These are phyloP conservation scores for Casuarina glauca DNA, from an alignment of 306 rosid genomes.

Conservation along the genomic window DNA sequence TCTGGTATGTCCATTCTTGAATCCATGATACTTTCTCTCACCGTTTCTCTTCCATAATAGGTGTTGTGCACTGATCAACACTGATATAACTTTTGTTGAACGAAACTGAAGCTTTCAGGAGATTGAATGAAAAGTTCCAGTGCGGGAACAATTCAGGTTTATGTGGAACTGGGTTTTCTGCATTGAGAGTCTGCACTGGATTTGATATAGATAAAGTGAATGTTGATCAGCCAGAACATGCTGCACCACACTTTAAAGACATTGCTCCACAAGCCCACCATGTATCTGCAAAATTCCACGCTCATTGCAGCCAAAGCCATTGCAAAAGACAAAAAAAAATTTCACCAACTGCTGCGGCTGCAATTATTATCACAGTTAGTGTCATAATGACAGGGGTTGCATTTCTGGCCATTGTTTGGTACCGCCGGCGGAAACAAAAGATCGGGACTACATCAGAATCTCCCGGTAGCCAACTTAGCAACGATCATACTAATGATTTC, in stretches of 20 bases:
- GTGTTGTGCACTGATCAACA: conserved; percentile 13
- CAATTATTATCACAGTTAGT: conserved; percentile 39
- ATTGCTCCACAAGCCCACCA: conserved; percentile 44
- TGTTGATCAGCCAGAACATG: conserved; percentile 30
- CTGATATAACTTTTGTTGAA: conserved; percentile 29
- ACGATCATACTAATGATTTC: conserved; percentile 61
- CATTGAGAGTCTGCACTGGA: conserved; percentile 54
- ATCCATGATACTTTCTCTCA: neutral
- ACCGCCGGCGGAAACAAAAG: conserved; percentile 73
- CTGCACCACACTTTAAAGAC: conserved; percentile 21
- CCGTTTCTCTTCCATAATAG: neutral
- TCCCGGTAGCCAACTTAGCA: conserved; percentile 63
- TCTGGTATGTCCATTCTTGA: conserved; percentile 45
- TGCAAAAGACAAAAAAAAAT: conserved; percentile 54
- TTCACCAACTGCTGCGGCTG: conserved; percentile 48
- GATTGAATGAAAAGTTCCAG: conserved; percentile 66
- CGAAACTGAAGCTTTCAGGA: conserved; percentile 55
- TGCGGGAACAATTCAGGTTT: conserved; percentile 63
- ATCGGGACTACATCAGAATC: conserved; percentile 49
- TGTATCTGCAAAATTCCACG: conserved; percentile 43
- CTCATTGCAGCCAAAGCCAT: conserved; percentile 48
- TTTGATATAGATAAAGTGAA: conserved; percentile 36
- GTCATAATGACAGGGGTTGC: conserved; percentile 38
- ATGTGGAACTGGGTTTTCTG: conserved; percentile 70
- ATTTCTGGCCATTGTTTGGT: conserved; percentile 46